A percentile compares a stretch with the other conserved stretches of the same genome.
These are phyloP conservation scores for Phaseolus coccineus DNA, from an alignment of 331 rosid genomes.

Conservation along the genomic window DNA sequence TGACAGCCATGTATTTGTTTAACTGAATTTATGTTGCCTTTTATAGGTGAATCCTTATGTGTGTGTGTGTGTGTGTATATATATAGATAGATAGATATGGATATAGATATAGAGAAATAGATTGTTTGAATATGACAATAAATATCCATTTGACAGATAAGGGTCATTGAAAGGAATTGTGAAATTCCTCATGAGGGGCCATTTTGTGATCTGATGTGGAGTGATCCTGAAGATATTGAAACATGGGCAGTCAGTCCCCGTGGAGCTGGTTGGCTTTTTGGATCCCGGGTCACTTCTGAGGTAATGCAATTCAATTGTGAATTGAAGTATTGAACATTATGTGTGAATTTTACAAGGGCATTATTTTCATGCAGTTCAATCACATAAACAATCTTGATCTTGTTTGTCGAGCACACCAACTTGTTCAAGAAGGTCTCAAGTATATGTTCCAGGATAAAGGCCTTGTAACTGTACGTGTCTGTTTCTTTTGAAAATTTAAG, in stretches of 20 bases:
- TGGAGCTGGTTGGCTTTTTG: slow-evolving; percentile 99
- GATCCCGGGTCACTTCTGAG: slow-evolving; percentile 94
- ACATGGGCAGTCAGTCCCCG: slow-evolving; percentile 99
- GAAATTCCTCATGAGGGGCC: slow-evolving; percentile 99
- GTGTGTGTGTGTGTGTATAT: too few relatives aligned
- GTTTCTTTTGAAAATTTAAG: slow-evolving; percentile 24
- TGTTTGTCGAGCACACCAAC: slow-evolving; percentile 59
- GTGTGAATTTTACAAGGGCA: slow-evolving; percentile 40
- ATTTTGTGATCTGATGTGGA: slow-evolving; percentile 98
- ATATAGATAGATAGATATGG: too few relatives aligned
- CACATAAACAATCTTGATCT: slow-evolving; percentile 91
- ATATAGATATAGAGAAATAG: too few relatives aligned
- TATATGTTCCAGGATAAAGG: slow-evolving; percentile 99
- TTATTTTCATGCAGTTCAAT: slow-evolving; percentile 70
- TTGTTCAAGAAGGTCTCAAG: slow-evolving; percentile 59
- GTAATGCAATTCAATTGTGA: slow-evolving; percentile 52
- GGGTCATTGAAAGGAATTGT: slow-evolving; percentile 89
- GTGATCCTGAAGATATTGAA: slow-evolving; percentile 98
- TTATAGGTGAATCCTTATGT: background rate
- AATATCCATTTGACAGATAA: slow-evolving; percentile 58
- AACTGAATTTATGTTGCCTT: slow-evolving; percentile 14
- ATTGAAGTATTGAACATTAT: slow-evolving; percentile 7
- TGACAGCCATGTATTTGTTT: slow-evolving; percentile 13
- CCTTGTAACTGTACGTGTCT: slow-evolving; percentile 81
- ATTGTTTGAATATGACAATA: slow-evolving; percentile 1